Percentiles rank a stretch among this genome's conserved stretches.
Conservation (phyloP, 2,329 filamentous ascomycete species). For the Intubia oerlemansii region DNA sequence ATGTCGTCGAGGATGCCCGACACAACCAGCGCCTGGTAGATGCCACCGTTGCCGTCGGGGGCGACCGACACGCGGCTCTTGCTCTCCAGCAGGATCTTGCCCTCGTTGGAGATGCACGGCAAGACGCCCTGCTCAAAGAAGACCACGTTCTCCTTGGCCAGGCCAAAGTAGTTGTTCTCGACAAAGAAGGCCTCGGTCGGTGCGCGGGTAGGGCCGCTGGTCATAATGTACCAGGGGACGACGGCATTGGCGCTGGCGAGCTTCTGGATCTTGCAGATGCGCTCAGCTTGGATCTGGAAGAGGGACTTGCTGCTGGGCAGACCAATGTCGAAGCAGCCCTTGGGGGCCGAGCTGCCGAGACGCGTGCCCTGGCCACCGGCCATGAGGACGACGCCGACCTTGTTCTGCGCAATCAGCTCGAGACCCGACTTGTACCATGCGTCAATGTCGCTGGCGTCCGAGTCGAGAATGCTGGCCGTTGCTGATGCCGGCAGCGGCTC, state of each 20-base stretch:
- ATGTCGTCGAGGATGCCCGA: slow-evolving; percentile 73
- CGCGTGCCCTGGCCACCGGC: slow-evolving; percentile 92
- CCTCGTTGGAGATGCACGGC: slow-evolving; percentile 91
- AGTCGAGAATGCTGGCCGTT: slow-evolving; percentile 81
- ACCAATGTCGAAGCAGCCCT: slow-evolving; percentile 94
- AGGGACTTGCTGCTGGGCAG: slow-evolving; percentile 83
- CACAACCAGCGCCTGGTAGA: slow-evolving; percentile 77
- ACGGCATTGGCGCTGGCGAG: slow-evolving; percentile 37
- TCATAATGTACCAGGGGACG: slow-evolving; percentile 99
- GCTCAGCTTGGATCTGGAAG: slow-evolving; percentile 93
- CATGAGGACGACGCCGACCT: slow-evolving; percentile 80
- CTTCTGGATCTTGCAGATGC: slow-evolving; percentile 69
- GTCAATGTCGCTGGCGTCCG: slow-evolving; percentile 53
- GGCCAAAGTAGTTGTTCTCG: slow-evolving; percentile 76
- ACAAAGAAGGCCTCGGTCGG: slow-evolving; percentile 90
- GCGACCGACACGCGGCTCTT: slow-evolving; percentile 86
- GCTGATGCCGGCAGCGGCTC: slow-evolving; percentile 77
- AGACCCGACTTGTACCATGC: slow-evolving; percentile 71
- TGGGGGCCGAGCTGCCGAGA: slow-evolving; percentile 82
- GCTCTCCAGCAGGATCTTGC: slow-evolving; percentile 84
- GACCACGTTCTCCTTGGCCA: slow-evolving; percentile 64
- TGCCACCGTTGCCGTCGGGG: slow-evolving; percentile 89
- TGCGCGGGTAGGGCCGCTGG: slow-evolving; percentile 75
- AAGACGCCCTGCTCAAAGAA: slow-evolving; percentile 96
- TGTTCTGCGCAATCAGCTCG: slow-evolving; percentile 56